phyloP scores from a whole-genome alignment of 805 yeast genomes.

The Candida saitoana region DNA sequence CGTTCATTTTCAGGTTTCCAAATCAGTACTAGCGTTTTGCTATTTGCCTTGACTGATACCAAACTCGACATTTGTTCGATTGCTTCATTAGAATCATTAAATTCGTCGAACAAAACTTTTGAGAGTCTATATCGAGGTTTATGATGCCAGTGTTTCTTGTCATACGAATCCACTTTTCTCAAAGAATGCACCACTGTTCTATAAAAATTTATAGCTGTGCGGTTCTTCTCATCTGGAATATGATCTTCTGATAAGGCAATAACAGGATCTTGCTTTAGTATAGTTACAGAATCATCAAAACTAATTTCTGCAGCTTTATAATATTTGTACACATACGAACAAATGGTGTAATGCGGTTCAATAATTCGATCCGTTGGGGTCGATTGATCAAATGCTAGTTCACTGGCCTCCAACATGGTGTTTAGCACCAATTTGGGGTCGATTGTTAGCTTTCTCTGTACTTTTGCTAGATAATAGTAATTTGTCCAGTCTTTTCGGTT shows the following conservation, averaged over 20 bases:
- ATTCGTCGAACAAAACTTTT: constrained; percentile 51
- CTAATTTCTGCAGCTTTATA: constrained; percentile 35
- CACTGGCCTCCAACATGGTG: constrained; percentile 43
- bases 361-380: constrained; percentile 52
- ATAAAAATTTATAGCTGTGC: constrained; percentile 25
- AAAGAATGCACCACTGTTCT: constrained; percentile 43
- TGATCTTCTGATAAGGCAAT: constrained; percentile 9
- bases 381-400: constrained; percentile 33
- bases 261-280: constrained; percentile 36
- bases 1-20: constrained; percentile 94
- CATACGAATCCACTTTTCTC: constrained; percentile 47
- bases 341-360: constrained; percentile 73
- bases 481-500: constrained; percentile 57
- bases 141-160: constrained; percentile 91
- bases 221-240: neutral
- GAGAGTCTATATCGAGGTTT: constrained; percentile 75
- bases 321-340: constrained; percentile 57
- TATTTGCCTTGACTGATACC: constrained; percentile 61
- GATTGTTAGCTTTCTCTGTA: constrained; percentile 46
- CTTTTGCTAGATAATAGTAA: constrained; percentile 55
- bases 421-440: constrained; percentile 33
- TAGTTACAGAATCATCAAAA: constrained; percentile 33
- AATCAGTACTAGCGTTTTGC: constrained; percentile 71
- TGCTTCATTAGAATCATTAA: constrained; percentile 52
- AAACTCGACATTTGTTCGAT: constrained; percentile 58